These are phyloP conservation scores for Globisporangium cylindrosporum DNA, from an alignment of 352 stramenopile genomes.

Conservation along the genomic window DNA sequence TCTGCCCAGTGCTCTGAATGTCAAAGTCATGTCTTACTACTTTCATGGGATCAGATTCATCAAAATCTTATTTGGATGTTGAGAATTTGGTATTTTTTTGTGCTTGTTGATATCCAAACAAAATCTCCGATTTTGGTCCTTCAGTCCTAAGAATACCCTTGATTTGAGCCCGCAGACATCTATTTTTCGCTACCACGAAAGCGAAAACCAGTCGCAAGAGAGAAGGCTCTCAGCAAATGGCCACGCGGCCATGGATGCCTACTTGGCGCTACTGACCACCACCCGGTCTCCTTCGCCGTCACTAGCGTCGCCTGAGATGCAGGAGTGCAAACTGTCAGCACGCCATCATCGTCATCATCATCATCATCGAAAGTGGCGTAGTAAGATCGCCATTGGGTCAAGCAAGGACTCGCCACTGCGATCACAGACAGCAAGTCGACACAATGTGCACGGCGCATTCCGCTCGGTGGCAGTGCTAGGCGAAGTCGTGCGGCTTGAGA, in stretches of 20 bases:
- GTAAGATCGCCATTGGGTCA: not conserved
- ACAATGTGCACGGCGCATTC: conserved; percentile 19
- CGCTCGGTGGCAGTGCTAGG: conserved; percentile 29
- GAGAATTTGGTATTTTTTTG: no score
- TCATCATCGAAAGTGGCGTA: conserved; percentile 14
- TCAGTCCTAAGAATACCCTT: no score
- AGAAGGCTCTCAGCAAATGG: conserved; percentile 6
- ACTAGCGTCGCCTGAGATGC: conserved; percentile 7
- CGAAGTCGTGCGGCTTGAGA: conserved; percentile 33
- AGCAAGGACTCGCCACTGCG: not conserved
- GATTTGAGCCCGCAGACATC: no score
- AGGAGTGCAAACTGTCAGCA: conserved; percentile 28
- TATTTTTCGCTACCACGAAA: no score
- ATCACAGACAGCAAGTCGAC: not conserved
- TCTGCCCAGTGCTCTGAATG: no score
- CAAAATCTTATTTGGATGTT: not conserved
- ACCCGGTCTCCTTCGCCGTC: not conserved
- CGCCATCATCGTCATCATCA: conserved; percentile 13
- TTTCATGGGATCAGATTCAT: not conserved
- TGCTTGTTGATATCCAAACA: no score
- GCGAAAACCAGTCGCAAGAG: no score
- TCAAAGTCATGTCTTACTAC: not conserved
- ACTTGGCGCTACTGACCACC: conserved; percentile 1
- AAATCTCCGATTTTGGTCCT: no score
- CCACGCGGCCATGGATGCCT: conserved; percentile 4